These are phyloP conservation scores for Starmerella powellii DNA, from an alignment of 805 yeast genomes.

Conservation along the genomic window DNA sequence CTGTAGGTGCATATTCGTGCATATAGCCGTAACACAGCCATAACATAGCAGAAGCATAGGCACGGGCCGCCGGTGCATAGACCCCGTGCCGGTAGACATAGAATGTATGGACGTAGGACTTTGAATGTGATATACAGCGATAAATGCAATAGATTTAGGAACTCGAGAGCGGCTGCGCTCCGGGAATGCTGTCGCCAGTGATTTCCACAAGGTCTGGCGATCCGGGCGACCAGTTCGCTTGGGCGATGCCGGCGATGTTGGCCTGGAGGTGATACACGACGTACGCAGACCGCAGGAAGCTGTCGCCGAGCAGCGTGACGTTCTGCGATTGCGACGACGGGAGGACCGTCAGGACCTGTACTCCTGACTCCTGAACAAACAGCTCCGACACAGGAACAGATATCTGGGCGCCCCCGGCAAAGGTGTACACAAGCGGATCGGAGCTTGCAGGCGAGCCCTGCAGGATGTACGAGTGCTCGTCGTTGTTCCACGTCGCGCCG, in stretches of 20 bases:
- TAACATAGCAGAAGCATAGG: too few relatives aligned
- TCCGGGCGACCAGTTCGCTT: slow-evolving; percentile 29
- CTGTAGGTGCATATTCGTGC: too few relatives aligned
- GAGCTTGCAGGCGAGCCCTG: slow-evolving; percentile 1
- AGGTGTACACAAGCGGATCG: slow-evolving; percentile 13
- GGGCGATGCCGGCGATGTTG: slow-evolving; percentile 45
- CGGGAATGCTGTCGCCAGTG: slow-evolving; percentile 23
- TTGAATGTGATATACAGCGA: too few relatives aligned
- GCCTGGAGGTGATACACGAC: slow-evolving; percentile 54
- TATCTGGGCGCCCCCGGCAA: slow-evolving; percentile 19
- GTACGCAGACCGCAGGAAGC: slow-evolving; percentile 50
- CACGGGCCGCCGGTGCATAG: too few relatives aligned
- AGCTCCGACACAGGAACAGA: slow-evolving; percentile 24
- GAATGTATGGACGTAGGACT: too few relatives aligned
- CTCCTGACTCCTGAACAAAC: slow-evolving; percentile 16
- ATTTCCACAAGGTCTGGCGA: slow-evolving; percentile 24
- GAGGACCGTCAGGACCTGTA: slow-evolving; percentile 9
- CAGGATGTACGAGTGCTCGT: slow-evolving; percentile 5
- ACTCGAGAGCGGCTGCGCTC: slow-evolving; percentile 14
- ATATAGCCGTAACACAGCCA: too few relatives aligned
- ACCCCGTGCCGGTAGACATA: too few relatives aligned
- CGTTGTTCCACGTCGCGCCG: slow-evolving; percentile 11
- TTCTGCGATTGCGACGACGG: slow-evolving; percentile 20
- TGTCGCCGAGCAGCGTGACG: slow-evolving; percentile 41
- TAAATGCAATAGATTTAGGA: not conserved